Evolutionary conservation across 2,329 filamentous ascomycete species (phyloP).

Genomic region (Verruconis gallopava): DNA sequence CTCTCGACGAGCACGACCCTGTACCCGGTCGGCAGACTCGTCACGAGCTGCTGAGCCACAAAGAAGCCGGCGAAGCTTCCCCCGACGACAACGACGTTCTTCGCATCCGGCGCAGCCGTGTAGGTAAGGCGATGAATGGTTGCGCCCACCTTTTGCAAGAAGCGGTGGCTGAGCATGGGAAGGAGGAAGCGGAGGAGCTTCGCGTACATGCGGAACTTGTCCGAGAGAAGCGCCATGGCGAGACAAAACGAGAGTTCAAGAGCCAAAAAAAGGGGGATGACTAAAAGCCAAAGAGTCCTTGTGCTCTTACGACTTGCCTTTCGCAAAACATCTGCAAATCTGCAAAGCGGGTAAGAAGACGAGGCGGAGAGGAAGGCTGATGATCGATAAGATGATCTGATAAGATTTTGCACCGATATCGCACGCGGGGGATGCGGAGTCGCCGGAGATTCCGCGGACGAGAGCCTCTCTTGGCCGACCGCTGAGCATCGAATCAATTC

Average conservation of each 20-base stretch:
- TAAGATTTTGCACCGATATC: background rate
- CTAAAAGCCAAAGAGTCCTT: too few relatives aligned
- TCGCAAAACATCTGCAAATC: too few relatives aligned
- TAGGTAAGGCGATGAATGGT: conserved; percentile 10
- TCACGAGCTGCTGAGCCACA: conserved; percentile 35
- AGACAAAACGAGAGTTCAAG: too few relatives aligned
- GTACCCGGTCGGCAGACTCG: conserved; percentile 36
- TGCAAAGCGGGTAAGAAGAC: conserved; percentile 1
- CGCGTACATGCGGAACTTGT: background rate
- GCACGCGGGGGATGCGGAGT: too few relatives aligned
- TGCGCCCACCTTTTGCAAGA: background rate
- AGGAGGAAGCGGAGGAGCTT: background rate
- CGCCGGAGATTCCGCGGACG: too few relatives aligned
- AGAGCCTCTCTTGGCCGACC: too few relatives aligned
- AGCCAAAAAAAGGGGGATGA: too few relatives aligned
- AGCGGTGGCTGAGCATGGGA: background rate
- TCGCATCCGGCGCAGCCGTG: conserved; percentile 12
- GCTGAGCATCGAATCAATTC: too few relatives aligned
- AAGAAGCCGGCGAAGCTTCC: conserved; percentile 46
- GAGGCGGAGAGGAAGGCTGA: background rate
- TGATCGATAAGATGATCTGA: too few relatives aligned
- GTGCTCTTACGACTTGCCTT: too few relatives aligned
- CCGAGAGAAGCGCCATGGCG: background rate
- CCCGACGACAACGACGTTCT: conserved; percentile 43
- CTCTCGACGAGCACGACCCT: conserved; percentile 45